Evolutionary conservation across 2,329 filamentous ascomycete species (phyloP), one percentile per base, ranked within the genome.

Genomic region (Botrytis deweyae): DNA sequence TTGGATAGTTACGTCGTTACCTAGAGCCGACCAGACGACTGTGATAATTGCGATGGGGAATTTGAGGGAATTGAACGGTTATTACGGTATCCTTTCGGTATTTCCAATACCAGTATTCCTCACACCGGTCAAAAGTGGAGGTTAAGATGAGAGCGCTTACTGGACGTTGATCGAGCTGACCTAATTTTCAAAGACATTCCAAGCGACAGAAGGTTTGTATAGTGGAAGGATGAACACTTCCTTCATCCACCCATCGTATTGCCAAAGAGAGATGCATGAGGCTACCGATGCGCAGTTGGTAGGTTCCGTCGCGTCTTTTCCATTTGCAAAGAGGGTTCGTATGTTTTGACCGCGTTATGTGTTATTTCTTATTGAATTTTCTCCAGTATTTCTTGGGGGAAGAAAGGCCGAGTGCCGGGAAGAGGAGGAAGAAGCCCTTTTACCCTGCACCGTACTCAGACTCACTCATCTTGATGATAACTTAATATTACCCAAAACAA

Each of bases 311-410:
- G 49, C 65, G 40, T 70, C 38, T 61, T 42, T 36, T 59, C 29
- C 6, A 59, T 36, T 44, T 67, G 66, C n/a, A 44, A 44, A 59
- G n/a, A 70, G 22, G 25, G 49, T 68, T 36, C 49, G 40, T 68
- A 58, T 68, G 49, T 58, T 67, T 67, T 67, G 64, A 67, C 64
- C 65, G 65, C 65, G 46, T 68, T 68, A 25, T 55, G 38, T 68
- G n/a, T 38, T 40, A 33, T 42, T 58, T 40, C 36, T 4, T 22
- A 29, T 67, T 58, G 36, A 40, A 42, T 58, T 22, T 68, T 68
- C 66, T 58, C 49, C 36, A 68, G 25, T 68, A 16, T 68, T 68
- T 58, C 49, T 66, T 33, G 20, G 44, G 44, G 33, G 69, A 22
- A 64, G 22, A 64, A 36, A 52, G 33, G 63, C 63, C 42, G 63